These are phyloP conservation scores for Papiliotrema flavescens DNA, from an alignment of 1,284 basidiomycete genomes.

Conservation along the genomic window DNA sequence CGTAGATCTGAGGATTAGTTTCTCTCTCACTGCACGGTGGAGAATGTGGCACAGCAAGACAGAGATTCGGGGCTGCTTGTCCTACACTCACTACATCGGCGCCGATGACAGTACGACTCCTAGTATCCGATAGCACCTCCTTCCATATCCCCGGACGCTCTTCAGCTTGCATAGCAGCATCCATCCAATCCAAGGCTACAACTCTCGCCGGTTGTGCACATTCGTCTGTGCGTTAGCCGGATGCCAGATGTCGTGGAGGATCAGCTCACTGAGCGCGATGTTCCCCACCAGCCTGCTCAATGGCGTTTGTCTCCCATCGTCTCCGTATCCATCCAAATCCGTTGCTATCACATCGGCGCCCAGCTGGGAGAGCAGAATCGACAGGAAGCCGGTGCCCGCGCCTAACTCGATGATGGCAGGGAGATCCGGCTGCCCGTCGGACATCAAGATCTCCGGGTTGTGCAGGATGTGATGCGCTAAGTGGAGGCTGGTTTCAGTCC, in stretches of 20 bases:
- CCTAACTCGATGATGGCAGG: constrained; percentile 42
- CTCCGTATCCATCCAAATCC: constrained; percentile 28
- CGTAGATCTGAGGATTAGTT: constrained; percentile 42
- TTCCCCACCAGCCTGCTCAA: constrained; percentile 32
- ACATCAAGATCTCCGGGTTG: constrained; percentile 10
- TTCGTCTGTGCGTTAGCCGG: constrained; percentile 7
- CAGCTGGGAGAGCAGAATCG: constrained; percentile 36
- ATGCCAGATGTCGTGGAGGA: neutral
- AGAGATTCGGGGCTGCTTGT: neutral
- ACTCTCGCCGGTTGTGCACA: constrained; percentile 4
- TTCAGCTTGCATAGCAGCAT: constrained; percentile 9
- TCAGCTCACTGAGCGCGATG: constrained; percentile 37
- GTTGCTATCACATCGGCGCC: constrained; percentile 30
- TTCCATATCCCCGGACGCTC: constrained; percentile 26
- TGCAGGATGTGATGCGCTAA: constrained; percentile 40
- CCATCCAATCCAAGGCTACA: constrained; percentile 35
- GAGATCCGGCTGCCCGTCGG: neutral
- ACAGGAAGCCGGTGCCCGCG: constrained; percentile 47
- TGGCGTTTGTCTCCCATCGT: constrained; percentile 24
- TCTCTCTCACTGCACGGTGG: neutral
- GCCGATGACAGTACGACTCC: constrained; percentile 35
- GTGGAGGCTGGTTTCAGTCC: constrained; percentile 15
- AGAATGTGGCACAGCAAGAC: neutral
- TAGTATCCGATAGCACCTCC: constrained; percentile 5
- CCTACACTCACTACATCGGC: constrained; percentile 46